Percentiles rank a stretch among this genome's conserved stretches.
Evolutionary conservation across 2,329 filamentous ascomycete species (phyloP).

Genomic region (Botryotinia convoluta): DNA sequence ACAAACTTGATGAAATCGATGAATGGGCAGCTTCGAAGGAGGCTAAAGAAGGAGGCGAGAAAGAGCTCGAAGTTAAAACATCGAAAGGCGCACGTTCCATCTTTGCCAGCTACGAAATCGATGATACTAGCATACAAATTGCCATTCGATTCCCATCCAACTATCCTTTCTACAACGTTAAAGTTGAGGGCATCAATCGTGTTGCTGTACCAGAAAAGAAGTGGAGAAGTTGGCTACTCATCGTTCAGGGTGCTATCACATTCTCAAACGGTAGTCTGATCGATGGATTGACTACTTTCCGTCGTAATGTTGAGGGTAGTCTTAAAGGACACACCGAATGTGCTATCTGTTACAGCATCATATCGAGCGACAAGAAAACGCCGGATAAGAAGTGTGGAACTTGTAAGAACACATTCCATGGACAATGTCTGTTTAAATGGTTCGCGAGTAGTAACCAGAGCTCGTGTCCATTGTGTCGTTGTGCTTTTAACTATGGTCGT

Average conservation of each 20-base stretch:
- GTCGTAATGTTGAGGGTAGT: constrained; percentile 80
- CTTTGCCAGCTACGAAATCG: constrained; percentile 79
- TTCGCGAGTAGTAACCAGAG: constrained; percentile 91
- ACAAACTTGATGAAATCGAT: constrained; percentile 65
- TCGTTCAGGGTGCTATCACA: constrained; percentile 87
- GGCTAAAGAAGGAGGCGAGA: constrained; percentile 47
- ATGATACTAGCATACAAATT: constrained; percentile 81
- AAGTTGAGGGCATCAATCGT: constrained; percentile 73
- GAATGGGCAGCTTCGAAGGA: constrained; percentile 61
- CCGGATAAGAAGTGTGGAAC: constrained; percentile 90
- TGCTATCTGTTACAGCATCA: constrained; percentile 94
- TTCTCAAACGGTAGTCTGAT: constrained; percentile 87
- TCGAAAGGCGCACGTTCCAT: constrained; percentile 71
- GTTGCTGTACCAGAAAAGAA: constrained; percentile 88
- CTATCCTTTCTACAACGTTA: constrained; percentile 78
- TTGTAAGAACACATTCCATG: constrained; percentile 93
- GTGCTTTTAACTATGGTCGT: constrained; percentile 66
- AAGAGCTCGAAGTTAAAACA: constrained; percentile 65
- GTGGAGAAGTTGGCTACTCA: constrained; percentile 88
- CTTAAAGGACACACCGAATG: constrained; percentile 94
- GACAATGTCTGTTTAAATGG: constrained; percentile 90
- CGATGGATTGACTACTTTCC: constrained; percentile 82
- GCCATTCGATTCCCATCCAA: constrained; percentile 75
- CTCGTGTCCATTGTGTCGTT: constrained; percentile 89
- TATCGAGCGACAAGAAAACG: constrained; percentile 82